Conservation (phyloP, 2,329 filamentous ascomycete genomes). For the Alternaria rosae region DNA sequence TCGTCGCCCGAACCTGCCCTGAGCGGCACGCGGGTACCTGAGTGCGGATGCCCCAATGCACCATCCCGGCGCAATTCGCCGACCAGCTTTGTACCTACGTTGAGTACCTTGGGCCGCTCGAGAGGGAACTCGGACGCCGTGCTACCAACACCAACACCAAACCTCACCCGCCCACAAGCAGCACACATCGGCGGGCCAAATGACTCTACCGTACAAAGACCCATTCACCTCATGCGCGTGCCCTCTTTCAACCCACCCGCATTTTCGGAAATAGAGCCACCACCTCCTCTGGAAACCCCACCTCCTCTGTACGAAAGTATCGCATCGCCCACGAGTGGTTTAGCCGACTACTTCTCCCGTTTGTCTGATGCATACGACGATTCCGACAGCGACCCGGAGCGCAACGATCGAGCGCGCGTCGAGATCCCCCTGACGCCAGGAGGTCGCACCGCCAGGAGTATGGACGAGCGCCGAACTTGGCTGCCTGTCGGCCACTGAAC, state of each 20-base stretch:
- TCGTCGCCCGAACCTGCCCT: slow-evolving; percentile 59
- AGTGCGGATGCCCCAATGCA: slow-evolving; percentile 73
- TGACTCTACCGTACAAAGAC: slow-evolving; percentile 63
- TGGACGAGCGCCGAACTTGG: slow-evolving; percentile 69
- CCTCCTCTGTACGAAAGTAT: slow-evolving; percentile 86
- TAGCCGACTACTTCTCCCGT: slow-evolving; percentile 88
- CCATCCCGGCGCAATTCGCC: slow-evolving; percentile 59
- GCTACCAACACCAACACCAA: slow-evolving; percentile 27
- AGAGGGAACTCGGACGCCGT: slow-evolving; percentile 37
- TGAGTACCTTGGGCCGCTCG: slow-evolving; percentile 62
- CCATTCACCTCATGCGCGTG: slow-evolving; percentile 82
- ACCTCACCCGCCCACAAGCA: slow-evolving; percentile 61
- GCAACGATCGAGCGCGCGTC: slow-evolving; percentile 50
- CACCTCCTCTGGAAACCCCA: slow-evolving; percentile 77
- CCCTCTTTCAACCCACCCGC: slow-evolving; percentile 89
- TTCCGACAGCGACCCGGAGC: slow-evolving; percentile 65
- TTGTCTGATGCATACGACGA: slow-evolving; percentile 69
- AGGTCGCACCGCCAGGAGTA: slow-evolving; percentile 66
- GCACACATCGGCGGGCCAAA: slow-evolving; percentile 56
- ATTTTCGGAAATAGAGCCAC: slow-evolving; percentile 81
- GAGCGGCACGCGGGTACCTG: slow-evolving; percentile 50
- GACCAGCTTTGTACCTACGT: slow-evolving; percentile 62
- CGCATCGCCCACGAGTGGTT: slow-evolving; percentile 71
- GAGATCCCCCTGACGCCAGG: slow-evolving; percentile 71
- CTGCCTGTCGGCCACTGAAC: slow-evolving; percentile 52